Evolutionary conservation across 148 eudicot species (phyloP).

Genomic region (Heliamphora exappendiculata): DNA sequence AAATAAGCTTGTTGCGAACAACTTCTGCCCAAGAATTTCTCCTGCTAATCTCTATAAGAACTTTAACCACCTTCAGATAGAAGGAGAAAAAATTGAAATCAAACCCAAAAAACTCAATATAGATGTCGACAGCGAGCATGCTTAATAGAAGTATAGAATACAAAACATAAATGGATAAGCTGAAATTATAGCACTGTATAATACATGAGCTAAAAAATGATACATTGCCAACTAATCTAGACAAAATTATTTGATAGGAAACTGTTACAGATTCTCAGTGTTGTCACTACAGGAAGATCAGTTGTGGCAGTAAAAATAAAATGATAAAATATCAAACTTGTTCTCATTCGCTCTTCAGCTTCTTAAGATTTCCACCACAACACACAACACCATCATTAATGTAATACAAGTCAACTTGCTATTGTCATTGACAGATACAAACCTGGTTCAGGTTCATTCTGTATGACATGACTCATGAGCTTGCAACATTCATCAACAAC

Average conservation of each 20-base stretch:
- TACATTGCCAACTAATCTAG: background rate
- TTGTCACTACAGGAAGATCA: background rate
- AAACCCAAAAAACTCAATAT: background rate
- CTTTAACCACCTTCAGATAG: conserved; percentile 64
- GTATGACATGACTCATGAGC: background rate
- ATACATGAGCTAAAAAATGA: background rate
- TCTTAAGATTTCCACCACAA: background rate
- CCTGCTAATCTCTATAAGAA: conserved; percentile 70
- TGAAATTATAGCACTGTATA: background rate
- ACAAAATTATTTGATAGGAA: background rate
- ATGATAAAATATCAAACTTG: background rate
- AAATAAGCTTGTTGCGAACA: conserved; percentile 82
- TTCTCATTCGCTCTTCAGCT: background rate
- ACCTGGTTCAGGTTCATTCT: background rate
- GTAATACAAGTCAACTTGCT: background rate
- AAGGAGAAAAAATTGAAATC: conserved; percentile 4
- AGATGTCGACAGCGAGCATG: background rate
- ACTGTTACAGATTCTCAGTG: background rate
- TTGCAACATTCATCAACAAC: conserved; percentile 7
- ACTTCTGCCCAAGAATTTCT: conserved; percentile 88
- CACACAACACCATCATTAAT: background rate
- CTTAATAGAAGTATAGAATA: background rate
- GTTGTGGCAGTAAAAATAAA: background rate
- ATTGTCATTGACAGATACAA: background rate
- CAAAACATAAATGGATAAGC: background rate